phyloP scores from a whole-genome alignment of 805 yeast species.

The Zygosaccharomyces kombuchaensis region DNA sequence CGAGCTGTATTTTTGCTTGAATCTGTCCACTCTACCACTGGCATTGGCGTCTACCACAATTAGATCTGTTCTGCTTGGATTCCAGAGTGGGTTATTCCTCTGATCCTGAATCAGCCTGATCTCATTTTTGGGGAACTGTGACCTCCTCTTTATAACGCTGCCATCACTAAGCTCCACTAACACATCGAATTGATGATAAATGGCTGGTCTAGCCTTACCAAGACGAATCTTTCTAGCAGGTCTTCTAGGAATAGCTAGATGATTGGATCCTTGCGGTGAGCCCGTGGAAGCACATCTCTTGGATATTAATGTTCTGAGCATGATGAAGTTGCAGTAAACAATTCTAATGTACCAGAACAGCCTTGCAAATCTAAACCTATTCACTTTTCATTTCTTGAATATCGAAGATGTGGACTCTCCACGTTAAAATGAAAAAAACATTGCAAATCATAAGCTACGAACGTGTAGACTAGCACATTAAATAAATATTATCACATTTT shows the following conservation, averaged over 20 bases:
- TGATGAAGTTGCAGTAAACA: neutral
- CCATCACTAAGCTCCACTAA: conserved; percentile 92
- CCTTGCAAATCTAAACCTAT: neutral
- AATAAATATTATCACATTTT: conserved; percentile 13
- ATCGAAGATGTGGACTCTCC: neutral
- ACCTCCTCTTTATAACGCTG: conserved; percentile 74
- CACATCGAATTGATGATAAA: conserved; percentile 85
- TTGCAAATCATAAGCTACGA: neutral
- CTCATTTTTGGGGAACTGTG: conserved; percentile 86
- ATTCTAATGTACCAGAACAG: neutral
- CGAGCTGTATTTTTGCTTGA: conserved; percentile 58
- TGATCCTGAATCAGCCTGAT: conserved; percentile 83
- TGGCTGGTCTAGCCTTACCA: conserved; percentile 92
- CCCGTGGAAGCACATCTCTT: conserved; percentile 24
- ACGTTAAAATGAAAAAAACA: neutral
- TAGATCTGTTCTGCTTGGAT: conserved; percentile 76
- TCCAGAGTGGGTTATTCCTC: conserved; percentile 84
- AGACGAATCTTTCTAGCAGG: conserved; percentile 63
- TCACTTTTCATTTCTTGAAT: neutral
- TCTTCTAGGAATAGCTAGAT: conserved; percentile 40
- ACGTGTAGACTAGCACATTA: neutral
- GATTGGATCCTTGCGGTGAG: conserved; percentile 23
- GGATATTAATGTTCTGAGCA: conserved; percentile 8
- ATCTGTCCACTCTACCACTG: conserved; percentile 72
- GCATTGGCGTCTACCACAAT: conserved; percentile 74